Evolutionary conservation across 768 basidiomycete species (phyloP).

Genomic region (Butyriboletus loyo): DNA sequence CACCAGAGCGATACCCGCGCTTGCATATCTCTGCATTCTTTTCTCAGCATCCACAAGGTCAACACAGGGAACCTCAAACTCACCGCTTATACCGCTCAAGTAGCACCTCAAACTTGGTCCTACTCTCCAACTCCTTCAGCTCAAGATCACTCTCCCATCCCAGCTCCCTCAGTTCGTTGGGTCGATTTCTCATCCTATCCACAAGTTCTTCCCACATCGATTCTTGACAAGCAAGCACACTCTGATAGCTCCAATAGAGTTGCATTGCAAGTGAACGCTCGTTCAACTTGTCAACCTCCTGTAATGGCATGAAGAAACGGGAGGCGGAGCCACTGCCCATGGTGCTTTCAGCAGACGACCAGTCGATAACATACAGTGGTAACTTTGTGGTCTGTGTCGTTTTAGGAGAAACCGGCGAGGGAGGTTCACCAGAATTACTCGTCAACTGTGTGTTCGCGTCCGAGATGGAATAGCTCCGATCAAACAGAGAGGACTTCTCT

Average conservation of each 20-base stretch:
- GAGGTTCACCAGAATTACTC: slow-evolving; percentile 15
- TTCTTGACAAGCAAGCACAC: slow-evolving; percentile 64
- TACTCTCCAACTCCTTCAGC: slow-evolving; percentile 51
- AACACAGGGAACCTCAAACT: slow-evolving; percentile 18
- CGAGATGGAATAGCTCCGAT: slow-evolving; percentile 27
- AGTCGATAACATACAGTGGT: slow-evolving; percentile 45
- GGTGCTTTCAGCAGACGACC: slow-evolving; percentile 44
- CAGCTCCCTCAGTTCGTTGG: slow-evolving; percentile 48
- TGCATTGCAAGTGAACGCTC: slow-evolving; percentile 71
- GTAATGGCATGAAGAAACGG: slow-evolving; percentile 37
- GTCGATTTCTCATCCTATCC: slow-evolving; percentile 56
- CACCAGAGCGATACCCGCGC: slow-evolving; percentile 62
- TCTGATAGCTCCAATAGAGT: slow-evolving; percentile 59
- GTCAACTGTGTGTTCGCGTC: slow-evolving; percentile 24
- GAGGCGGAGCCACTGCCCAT: slow-evolving; percentile 31
- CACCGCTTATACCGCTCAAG: slow-evolving; percentile 57
- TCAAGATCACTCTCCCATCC: slow-evolving; percentile 75
- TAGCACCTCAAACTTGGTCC: slow-evolving; percentile 57
- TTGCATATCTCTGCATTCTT: slow-evolving; percentile 55
- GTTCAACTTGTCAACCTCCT: slow-evolving; percentile 45
- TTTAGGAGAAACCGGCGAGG: slow-evolving; percentile 18
- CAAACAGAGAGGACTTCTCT: slow-evolving; percentile 30
- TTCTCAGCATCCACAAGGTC: background rate
- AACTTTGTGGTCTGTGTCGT: slow-evolving; percentile 11
- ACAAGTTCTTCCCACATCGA: slow-evolving; percentile 77